These are phyloP conservation scores for Colletotrichum echinochloae DNA, from an alignment of 2,329 filamentous ascomycete genomes.

Conservation along the genomic window DNA sequence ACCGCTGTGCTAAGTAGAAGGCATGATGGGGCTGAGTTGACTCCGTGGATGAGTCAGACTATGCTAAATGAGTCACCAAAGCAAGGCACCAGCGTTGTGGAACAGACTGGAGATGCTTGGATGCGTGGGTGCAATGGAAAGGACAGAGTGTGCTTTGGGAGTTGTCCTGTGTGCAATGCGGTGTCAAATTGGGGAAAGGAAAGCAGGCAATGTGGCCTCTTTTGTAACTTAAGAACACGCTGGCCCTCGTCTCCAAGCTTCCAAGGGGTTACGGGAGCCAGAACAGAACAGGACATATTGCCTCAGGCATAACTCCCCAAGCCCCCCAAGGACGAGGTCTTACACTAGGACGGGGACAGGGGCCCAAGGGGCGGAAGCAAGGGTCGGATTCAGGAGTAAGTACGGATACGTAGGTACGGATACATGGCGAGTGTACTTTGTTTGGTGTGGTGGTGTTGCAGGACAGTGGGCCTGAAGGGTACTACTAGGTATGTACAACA, in stretches of 20 bases:
- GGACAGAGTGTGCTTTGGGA: constrained; percentile 39
- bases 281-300: not conserved
- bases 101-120: not conserved
- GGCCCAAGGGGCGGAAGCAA: constrained; percentile 8
- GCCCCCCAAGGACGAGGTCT: constrained; percentile 3
- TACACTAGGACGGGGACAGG: not conserved
- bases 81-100: constrained; percentile 21
- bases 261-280: constrained; percentile 24
- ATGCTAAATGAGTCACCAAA: constrained; percentile 34
- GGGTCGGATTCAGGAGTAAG: constrained; percentile 17
- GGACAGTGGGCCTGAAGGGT: no score
- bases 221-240: constrained; percentile 42
- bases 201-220: constrained; percentile 42
- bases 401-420: not conserved
- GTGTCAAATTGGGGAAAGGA: not conserved
- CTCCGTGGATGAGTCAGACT: constrained; percentile 44
- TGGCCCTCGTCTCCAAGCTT: constrained; percentile 22
- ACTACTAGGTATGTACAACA: no score
- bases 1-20: constrained; percentile 28
- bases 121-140: constrained; percentile 14
- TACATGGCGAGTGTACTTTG: not conserved
- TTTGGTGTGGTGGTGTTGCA: constrained; percentile 1
- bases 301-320: constrained; percentile 25
- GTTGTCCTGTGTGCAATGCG: constrained; percentile 4
- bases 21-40: constrained; percentile 45